A percentile compares a stretch with the other conserved stretches of the same genome.
These are phyloP conservation scores for Penicillium taxi DNA, from an alignment of 495 filamentous ascomycete species.

Conservation along the genomic window DNA sequence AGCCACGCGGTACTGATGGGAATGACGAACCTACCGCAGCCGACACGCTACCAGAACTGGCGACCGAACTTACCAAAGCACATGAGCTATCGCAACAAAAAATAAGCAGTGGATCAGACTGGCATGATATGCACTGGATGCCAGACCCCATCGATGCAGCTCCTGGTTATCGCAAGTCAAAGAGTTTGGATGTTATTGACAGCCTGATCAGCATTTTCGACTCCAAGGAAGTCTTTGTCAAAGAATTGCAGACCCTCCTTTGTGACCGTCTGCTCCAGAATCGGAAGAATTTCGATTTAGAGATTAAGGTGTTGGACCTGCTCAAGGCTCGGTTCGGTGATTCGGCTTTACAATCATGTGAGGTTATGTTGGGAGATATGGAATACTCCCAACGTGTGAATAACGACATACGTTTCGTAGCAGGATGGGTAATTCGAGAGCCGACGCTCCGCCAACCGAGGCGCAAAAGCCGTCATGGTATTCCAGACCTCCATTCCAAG, in stretches of 20 bases:
- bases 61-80: conserved; percentile 61
- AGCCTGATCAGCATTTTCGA: conserved; percentile 83
- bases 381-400: conserved; percentile 73
- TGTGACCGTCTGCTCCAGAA: conserved; percentile 71
- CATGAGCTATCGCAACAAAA: conserved; percentile 40
- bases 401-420: conserved; percentile 48
- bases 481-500: conserved; percentile 60
- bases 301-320: conserved; percentile 73
- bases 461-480: conserved; percentile 2
- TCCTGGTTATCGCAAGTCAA: conserved; percentile 82
- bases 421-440: conserved; percentile 22
- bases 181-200: conserved; percentile 83
- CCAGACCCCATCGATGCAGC: conserved; percentile 90
- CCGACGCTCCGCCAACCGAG: conserved; percentile 1
- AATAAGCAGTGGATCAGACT: conserved; percentile 67
- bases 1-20: conserved; percentile 45
- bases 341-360: conserved; percentile 73
- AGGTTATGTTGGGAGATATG: conserved; percentile 97
- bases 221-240: conserved; percentile 80
- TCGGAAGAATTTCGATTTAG: conserved; percentile 64
- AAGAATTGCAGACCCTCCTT: conserved; percentile 80
- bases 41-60: conserved; percentile 66
- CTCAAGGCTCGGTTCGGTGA: conserved; percentile 88
- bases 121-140: conserved; percentile 83
- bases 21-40: conserved; percentile 14